A percentile compares a stretch with the other conserved stretches of the same genome.
phyloP scores from a whole-genome alignment of 2,329 filamentous ascomycete genomes.

The Cyclaneusma minus region DNA sequence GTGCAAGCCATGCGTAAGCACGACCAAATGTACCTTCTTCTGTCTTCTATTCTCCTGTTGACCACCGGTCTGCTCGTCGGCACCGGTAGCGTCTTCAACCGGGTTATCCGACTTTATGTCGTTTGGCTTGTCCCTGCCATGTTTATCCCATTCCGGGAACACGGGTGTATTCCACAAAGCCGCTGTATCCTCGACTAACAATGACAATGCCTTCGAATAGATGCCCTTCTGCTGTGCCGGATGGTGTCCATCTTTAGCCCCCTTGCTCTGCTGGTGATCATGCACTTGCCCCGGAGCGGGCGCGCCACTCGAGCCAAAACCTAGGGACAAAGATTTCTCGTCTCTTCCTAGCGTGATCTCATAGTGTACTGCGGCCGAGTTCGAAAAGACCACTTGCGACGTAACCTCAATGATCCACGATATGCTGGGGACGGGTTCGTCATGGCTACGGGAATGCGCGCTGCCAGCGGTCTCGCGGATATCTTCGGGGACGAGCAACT shows the following conservation, averaged over 20 bases:
- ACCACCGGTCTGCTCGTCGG: constrained; percentile 8
- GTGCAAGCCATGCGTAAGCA: constrained; percentile 87
- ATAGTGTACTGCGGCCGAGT: constrained; percentile 72
- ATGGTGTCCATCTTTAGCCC: constrained; percentile 41
- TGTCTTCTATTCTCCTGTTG: constrained; percentile 31
- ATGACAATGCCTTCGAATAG: constrained; percentile 63
- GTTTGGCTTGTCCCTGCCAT: constrained; percentile 10
- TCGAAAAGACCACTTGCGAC: constrained; percentile 89
- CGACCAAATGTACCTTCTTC: constrained; percentile 77
- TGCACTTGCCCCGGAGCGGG: constrained; percentile 52
- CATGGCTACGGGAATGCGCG: constrained; percentile 11
- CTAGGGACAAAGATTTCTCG: constrained; percentile 62
- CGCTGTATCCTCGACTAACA: constrained; percentile 77
- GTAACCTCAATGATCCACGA: constrained; percentile 83
- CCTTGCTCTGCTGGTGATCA: constrained; percentile 55
- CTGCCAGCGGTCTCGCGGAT: constrained; percentile 48
- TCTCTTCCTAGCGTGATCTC: constrained; percentile 79
- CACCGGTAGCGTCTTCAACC: constrained; percentile 7
- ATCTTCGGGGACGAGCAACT: constrained; percentile 64
- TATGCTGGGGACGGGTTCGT: constrained; percentile 22
- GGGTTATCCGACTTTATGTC: constrained; percentile 10
- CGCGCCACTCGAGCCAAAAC: constrained; percentile 28
- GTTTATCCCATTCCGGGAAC: constrained; percentile 49
- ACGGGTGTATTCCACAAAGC: constrained; percentile 86
- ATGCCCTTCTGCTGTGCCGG: constrained; percentile 56